These are phyloP conservation scores for Talaromyces stipitatus DNA, from an alignment of 495 filamentous ascomycete species.

Conservation along the genomic window DNA sequence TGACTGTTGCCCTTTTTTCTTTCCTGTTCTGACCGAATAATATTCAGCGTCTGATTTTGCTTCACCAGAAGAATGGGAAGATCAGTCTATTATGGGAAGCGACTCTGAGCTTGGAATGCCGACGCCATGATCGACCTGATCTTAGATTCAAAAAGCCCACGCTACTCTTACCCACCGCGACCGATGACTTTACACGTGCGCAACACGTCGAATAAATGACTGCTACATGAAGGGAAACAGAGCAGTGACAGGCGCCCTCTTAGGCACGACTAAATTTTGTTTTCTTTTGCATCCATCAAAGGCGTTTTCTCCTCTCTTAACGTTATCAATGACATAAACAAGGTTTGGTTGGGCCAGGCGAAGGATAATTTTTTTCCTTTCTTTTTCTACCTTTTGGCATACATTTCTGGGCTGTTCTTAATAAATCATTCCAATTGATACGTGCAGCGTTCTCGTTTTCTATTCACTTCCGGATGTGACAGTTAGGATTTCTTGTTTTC, in stretches of 20 bases:
- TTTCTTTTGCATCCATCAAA: conserved; percentile 4
- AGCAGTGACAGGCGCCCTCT: neutral
- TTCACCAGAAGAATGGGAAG: conserved; percentile 39
- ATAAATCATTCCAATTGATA: neutral
- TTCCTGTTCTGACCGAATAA: conserved; percentile 13
- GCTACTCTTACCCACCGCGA: neutral
- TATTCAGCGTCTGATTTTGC: conserved; percentile 33
- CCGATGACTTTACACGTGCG: neutral
- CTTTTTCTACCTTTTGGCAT: neutral
- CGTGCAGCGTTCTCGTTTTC: conserved; percentile 3
- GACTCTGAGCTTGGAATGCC: conserved; percentile 35
- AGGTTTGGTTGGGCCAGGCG: neutral
- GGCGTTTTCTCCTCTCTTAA: conserved; percentile 8
- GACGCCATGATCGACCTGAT: conserved; percentile 20
- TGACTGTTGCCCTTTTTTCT: neutral
- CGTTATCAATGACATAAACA: neutral
- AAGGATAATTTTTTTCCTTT: neutral
- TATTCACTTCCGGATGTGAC: neutral
- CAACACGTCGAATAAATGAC: neutral
- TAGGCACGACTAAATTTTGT: neutral
- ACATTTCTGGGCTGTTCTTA: neutral
- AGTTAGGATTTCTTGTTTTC: neutral
- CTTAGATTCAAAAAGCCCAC: neutral
- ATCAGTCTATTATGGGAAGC: conserved; percentile 33
- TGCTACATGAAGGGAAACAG: neutral